phyloP scores from a whole-genome alignment of 176 grass and related monocot species.

The Microstegium vimineum region DNA sequence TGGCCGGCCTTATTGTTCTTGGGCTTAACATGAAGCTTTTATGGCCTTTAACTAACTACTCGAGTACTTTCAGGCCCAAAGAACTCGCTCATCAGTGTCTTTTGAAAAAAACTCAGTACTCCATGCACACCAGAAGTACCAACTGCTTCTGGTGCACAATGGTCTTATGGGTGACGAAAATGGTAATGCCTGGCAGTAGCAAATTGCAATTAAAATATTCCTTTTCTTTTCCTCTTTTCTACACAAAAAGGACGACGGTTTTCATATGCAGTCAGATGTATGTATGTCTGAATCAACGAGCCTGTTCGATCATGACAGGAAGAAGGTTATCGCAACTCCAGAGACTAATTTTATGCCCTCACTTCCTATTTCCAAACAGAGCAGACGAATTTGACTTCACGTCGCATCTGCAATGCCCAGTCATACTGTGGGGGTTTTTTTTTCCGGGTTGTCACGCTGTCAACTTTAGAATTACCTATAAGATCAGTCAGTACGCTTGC shows the following conservation, averaged over 20 bases:
- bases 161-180: neutral
- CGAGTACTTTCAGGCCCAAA: neutral
- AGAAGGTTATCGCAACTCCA: neutral
- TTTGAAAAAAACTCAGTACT: neutral
- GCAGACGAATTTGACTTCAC: too few relatives aligned
- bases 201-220: too few relatives aligned
- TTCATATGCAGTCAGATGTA: too few relatives aligned
- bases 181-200: neutral
- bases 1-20: neutral
- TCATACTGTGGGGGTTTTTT: too few relatives aligned
- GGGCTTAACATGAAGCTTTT: neutral
- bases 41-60: neutral
- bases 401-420: too few relatives aligned
- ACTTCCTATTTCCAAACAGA: too few relatives aligned
- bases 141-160: neutral
- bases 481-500: too few relatives aligned
- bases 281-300: neutral
- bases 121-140: neutral
- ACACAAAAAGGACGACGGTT: too few relatives aligned
- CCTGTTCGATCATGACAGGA: neutral
- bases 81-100: neutral
- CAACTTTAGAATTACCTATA: too few relatives aligned
- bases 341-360: neutral
- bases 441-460: too few relatives aligned
- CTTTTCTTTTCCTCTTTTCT: too few relatives aligned